These are phyloP conservation scores for Dentipellis fragilis DNA, from an alignment of 768 basidiomycete species.

Conservation along the genomic window DNA sequence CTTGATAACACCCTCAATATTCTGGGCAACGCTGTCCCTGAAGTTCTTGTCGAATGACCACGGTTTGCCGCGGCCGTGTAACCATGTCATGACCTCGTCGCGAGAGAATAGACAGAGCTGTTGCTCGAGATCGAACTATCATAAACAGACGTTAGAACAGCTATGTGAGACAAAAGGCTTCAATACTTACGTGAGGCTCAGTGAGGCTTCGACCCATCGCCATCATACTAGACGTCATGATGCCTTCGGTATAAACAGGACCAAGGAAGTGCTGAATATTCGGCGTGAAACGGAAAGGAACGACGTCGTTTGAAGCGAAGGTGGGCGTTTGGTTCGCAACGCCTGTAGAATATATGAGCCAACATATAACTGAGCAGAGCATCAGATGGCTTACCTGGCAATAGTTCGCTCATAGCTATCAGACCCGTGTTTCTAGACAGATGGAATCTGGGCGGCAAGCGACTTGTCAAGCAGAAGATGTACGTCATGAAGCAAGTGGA, in stretches of 20 bases:
- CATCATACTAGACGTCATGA: slow-evolving; percentile 79
- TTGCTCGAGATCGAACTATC: slow-evolving; percentile 83
- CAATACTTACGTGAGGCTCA: slow-evolving; percentile 67
- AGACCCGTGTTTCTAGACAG: slow-evolving; percentile 83
- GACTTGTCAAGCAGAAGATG: slow-evolving; percentile 72
- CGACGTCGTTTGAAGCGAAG: slow-evolving; percentile 73
- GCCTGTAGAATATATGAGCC: slow-evolving; percentile 8
- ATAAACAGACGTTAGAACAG: background rate
- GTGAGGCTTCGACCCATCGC: slow-evolving; percentile 86
- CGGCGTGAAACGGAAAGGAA: slow-evolving; percentile 95
- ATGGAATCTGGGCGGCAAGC: slow-evolving; percentile 78
- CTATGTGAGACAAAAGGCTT: slow-evolving; percentile 2
- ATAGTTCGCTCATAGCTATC: slow-evolving; percentile 86
- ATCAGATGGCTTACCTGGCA: slow-evolving; percentile 54
- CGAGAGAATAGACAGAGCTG: slow-evolving; percentile 85
- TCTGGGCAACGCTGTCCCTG: slow-evolving; percentile 43
- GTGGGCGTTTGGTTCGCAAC: slow-evolving; percentile 38
- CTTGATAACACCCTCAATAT: slow-evolving; percentile 64
- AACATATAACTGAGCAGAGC: background rate
- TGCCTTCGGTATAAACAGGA: slow-evolving; percentile 80
- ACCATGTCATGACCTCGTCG: slow-evolving; percentile 83
- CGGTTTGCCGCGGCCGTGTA: slow-evolving; percentile 45
- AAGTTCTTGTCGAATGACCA: slow-evolving; percentile 50
- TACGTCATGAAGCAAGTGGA: slow-evolving; percentile 89
- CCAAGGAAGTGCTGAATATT: slow-evolving; percentile 93